Evolutionary conservation across 2,329 filamentous ascomycete species (phyloP), one percentile per base, ranked within the genome.

Genomic region (Epichloe gansuensis): DNA sequence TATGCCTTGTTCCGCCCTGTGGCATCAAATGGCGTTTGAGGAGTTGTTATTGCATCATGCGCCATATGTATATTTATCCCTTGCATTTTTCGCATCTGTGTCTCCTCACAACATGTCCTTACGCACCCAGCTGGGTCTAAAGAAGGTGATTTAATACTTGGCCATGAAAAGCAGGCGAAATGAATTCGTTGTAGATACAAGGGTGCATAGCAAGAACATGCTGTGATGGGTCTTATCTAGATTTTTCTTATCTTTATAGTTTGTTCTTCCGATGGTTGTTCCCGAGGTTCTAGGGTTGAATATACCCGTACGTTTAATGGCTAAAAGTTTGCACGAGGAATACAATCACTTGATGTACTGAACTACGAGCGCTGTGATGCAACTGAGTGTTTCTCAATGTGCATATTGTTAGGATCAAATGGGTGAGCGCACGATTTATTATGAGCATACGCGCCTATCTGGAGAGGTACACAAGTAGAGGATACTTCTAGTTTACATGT

Each of bases 1-100:
- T 5, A 23, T 34, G 28, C 39, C 21, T n/a, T 34, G 25, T 46
- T 34, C 42, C 42, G 28, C 21, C 35, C 23, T 31, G 35, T 41
- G 44, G 50, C 50, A 52, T 52, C 15, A 42, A 47, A 52, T 8
- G 50, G 50, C 50, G 50, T 47, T 45, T 12, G 38, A 38, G 41
- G 17, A 5, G 23, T 25, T 50, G 15, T 45, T 15, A 13, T 35
- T 44, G 8, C 25, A 35, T 37, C 17, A 25, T 50, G 31, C 17
- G 21, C 23, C 17, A 37, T 23, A 28, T 21, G 17, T 13, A 8
- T 15, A 17, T 2, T 34, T 50, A 13, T 51, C 15, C 23, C 28
- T 46, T 51, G 35, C n/a, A 17, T 25, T 28, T 17, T 31, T 39
- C 42, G 28, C 28, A 31, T 42, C 39, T 25, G 11, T 39, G n/a